These are phyloP conservation scores for Plectosphaerella cucumerina DNA, from an alignment of 2,329 filamentous ascomycete genomes.

Conservation along the genomic window DNA sequence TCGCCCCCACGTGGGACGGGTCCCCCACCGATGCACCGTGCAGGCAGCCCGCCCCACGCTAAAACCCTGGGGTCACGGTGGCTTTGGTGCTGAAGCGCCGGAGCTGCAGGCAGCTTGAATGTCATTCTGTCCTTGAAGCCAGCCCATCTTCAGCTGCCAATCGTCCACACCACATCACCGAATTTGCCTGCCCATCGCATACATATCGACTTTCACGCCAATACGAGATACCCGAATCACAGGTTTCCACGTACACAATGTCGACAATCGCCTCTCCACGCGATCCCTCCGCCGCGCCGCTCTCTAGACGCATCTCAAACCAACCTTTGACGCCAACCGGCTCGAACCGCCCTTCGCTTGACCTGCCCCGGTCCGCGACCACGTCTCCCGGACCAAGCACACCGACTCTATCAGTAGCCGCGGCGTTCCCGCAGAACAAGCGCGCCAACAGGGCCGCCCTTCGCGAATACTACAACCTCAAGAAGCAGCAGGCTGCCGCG, in stretches of 20 bases:
- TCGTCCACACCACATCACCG: background rate
- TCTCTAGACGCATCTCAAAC: conserved; percentile 53
- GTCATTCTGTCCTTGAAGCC: background rate
- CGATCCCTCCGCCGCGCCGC: conserved; percentile 47
- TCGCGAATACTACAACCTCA: conserved; percentile 92
- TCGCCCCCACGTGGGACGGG: too few species aligned
- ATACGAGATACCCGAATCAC: background rate
- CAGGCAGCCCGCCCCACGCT: too few species aligned
- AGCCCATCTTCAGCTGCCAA: background rate
- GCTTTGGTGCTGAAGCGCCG: too few species aligned
- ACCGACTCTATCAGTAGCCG: conserved; percentile 19
- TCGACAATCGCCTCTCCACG: conserved; percentile 63
- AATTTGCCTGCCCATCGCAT: background rate
- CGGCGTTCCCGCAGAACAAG: conserved; percentile 31
- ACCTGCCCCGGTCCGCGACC: conserved; percentile 57
- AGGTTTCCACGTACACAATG: conserved; percentile 34
- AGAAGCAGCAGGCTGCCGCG: conserved; percentile 32
- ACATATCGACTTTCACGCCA: background rate
- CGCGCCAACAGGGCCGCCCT: conserved; percentile 77
- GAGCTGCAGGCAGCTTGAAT: too few species aligned
- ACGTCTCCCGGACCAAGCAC: conserved; percentile 45
- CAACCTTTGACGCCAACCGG: conserved; percentile 61
- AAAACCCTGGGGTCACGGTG: too few species aligned
- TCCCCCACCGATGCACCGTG: too few species aligned
- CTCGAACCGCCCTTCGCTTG: conserved; percentile 71